Evolutionary conservation across 2,329 filamentous ascomycete genomes (phyloP).

Genomic region (Apiospora rasikravindrae): DNA sequence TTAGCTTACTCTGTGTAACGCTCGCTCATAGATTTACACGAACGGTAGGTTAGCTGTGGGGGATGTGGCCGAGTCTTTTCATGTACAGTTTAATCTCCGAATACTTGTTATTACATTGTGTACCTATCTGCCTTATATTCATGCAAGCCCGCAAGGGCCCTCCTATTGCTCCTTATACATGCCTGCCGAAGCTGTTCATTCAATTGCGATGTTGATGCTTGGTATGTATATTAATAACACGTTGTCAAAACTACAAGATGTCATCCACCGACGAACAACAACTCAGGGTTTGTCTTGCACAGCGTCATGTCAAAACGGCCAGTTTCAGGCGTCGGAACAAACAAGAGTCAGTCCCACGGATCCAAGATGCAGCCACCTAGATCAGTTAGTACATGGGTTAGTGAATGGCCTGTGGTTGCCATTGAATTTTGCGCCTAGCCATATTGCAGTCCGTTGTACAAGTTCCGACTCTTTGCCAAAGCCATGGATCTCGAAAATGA

Average conservation of each 20-base stretch:
- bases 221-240: background rate
- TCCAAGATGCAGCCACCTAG: background rate
- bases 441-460: background rate
- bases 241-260: background rate
- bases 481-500: background rate
- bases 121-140: no score
- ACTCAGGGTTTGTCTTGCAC: background rate
- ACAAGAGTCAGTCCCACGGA: background rate
- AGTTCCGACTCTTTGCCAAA: no score
- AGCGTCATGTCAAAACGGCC: background rate
- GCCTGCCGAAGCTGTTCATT: no score
- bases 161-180: no score
- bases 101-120: no score
- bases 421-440: background rate
- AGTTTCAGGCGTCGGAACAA: background rate
- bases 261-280: background rate
- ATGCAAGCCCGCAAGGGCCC: no score
- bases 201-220: background rate
- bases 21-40: background rate
- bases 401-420: background rate
- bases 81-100: no score
- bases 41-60: background rate
- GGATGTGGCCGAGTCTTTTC: background rate
- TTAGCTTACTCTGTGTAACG: background rate
- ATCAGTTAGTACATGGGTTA: background rate